Conservation (phyloP, 306 rosid genomes). For the Lathyrus oleraceus region DNA sequence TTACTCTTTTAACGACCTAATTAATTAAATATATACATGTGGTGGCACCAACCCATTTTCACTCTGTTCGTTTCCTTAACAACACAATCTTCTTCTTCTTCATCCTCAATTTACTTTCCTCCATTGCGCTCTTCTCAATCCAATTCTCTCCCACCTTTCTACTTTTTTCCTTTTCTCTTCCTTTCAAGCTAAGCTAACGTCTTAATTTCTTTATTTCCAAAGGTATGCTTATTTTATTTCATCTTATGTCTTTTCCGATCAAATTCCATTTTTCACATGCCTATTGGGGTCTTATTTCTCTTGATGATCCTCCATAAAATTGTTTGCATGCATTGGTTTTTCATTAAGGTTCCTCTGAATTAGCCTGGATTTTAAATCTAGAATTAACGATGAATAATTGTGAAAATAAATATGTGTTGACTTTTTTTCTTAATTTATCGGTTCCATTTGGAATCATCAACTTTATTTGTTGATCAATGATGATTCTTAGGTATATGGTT, state of each 20-base stretch:
- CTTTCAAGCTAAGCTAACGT: background rate
- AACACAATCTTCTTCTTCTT: background rate
- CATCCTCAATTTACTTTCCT: conserved; percentile 38
- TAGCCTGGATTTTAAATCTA: background rate
- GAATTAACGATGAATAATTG: background rate
- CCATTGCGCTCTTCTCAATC: conserved; percentile 31
- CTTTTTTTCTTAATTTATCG: background rate
- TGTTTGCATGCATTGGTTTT: conserved; percentile 28
- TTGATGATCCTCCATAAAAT: background rate
- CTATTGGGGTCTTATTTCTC: conserved; percentile 25
- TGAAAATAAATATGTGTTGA: background rate
- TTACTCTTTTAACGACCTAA: background rate
- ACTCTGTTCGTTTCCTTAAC: background rate
- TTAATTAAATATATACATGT: background rate
- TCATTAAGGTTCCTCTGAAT: background rate
- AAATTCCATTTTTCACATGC: conserved; percentile 12
- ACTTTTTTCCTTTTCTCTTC: background rate
- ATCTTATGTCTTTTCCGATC: background rate
- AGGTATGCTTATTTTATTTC: conserved; percentile 27
- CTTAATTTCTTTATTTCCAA: background rate
- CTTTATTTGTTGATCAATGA: background rate
- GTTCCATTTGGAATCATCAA: background rate
- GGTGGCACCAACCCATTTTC: conserved; percentile 32
- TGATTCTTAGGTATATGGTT: background rate
- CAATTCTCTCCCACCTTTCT: background rate